These are phyloP conservation scores for Sugiyamaella boreocaroliniensis DNA, from an alignment of 805 yeast species.

Conservation along the genomic window DNA sequence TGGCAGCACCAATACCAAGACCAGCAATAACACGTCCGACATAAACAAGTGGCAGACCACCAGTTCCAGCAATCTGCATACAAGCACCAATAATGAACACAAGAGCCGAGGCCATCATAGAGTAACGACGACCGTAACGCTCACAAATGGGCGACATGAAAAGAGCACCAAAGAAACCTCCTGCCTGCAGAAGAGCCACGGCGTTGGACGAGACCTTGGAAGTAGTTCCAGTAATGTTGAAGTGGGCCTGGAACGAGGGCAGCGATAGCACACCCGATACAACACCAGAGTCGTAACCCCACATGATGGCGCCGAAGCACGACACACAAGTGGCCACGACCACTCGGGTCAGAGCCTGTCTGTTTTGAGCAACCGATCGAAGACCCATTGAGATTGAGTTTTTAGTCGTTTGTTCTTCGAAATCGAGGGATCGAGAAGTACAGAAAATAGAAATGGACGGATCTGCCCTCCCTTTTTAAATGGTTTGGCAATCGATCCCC, in stretches of 20 bases:
- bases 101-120: slow-evolving; percentile 46
- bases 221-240: not conserved
- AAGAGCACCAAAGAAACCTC: slow-evolving; percentile 18
- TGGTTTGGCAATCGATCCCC: no score
- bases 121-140: slow-evolving; percentile 9
- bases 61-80: slow-evolving; percentile 36
- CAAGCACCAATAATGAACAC: slow-evolving; percentile 28
- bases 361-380: not conserved
- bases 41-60: slow-evolving; percentile 38
- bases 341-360: slow-evolving; percentile 5
- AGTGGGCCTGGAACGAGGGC: slow-evolving; percentile 10
- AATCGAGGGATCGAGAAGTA: no score
- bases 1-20: slow-evolving; percentile 46
- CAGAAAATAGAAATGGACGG: no score
- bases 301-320: slow-evolving; percentile 13
- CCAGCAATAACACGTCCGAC: slow-evolving; percentile 50
- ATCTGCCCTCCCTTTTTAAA: not conserved
- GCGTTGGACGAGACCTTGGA: slow-evolving; percentile 11
- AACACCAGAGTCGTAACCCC: slow-evolving; percentile 16
- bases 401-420: not conserved
- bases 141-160: slow-evolving; percentile 11
- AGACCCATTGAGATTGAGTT: not conserved
- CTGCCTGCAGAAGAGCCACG: slow-evolving; percentile 15
- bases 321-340: slow-evolving; percentile 13
- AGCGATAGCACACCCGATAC: slow-evolving; percentile 9